A percentile compares a stretch with the other conserved stretches of the same genome.
Conservation (phyloP, 1,284 basidiomycete genomes). For the Irpex sp. region DNA sequence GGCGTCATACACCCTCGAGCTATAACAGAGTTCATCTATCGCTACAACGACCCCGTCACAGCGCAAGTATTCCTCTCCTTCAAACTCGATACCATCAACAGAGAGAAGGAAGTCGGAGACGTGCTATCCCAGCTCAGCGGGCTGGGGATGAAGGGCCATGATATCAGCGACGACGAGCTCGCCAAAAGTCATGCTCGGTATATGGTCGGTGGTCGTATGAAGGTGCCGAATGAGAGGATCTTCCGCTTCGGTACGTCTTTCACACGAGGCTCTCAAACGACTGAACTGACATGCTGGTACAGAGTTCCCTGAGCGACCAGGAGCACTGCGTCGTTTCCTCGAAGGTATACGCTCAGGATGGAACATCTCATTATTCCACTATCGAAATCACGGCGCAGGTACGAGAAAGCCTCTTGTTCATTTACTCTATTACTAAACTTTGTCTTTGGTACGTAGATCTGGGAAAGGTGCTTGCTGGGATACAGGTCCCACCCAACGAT, state of each 20-base stretch:
- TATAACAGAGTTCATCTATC: conserved; percentile 97
- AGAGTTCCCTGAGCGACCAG: conserved; percentile 97
- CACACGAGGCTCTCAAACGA: not conserved
- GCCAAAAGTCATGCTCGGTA: conserved; percentile 95
- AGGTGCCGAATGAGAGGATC: conserved; percentile 82
- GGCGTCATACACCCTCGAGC: conserved; percentile 86
- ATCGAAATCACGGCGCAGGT: conserved; percentile 96
- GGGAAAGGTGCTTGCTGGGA: conserved; percentile 88
- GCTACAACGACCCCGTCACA: conserved; percentile 66
- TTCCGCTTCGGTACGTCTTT: conserved; percentile 84
- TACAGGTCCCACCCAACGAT: conserved; percentile 82
- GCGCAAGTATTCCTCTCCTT: conserved; percentile 94
- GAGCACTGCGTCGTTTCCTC: conserved; percentile 88
- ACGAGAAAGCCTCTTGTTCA: not conserved
- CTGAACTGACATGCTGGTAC: not conserved
- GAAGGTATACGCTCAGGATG: conserved; percentile 79
- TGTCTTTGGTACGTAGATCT: conserved; percentile 53
- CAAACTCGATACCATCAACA: conserved; percentile 66
- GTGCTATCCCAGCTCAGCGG: conserved; percentile 62
- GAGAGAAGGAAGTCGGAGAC: conserved; percentile 65
- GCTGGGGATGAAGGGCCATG: conserved; percentile 78
- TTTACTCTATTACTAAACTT: too few species aligned
- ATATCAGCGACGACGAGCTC: conserved; percentile 94
- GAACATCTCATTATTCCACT: conserved; percentile 98
- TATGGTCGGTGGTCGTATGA: conserved; percentile 84